Percentiles rank a stretch among this genome's conserved stretches.
Evolutionary conservation across 73 alveolate species (phyloP).

Genomic region (Paramecium tetraurelia): DNA sequence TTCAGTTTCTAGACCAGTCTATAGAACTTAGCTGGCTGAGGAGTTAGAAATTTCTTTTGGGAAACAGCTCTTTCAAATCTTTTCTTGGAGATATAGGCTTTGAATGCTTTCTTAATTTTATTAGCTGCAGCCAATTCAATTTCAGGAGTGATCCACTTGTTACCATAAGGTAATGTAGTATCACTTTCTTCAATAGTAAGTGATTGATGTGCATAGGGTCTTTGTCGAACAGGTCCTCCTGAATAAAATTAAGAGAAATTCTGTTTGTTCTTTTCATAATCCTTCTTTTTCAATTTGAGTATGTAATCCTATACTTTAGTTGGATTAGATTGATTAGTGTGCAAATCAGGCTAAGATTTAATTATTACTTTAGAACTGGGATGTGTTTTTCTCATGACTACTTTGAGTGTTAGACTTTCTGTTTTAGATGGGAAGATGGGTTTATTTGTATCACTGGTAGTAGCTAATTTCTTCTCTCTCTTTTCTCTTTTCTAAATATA

Average conservation of each 20-base stretch:
- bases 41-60: background rate
- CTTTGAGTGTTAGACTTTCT: background rate
- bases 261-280: background rate
- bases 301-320: background rate
- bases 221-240: conserved; percentile 7
- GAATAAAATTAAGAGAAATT: background rate
- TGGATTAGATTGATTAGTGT: background rate
- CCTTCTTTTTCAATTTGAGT: background rate
- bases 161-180: background rate
- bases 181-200: background rate
- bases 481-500: background rate
- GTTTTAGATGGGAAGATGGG: background rate
- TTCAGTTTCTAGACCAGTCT: background rate
- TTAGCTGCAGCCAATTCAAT: background rate
- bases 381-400: conserved; percentile 3
- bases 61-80: background rate
- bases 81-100: background rate
- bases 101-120: background rate
- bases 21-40: background rate
- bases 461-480: background rate
- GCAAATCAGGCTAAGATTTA: background rate
- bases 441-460: background rate
- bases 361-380: background rate
- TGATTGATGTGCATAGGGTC: conserved; percentile 24
- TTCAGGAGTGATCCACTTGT: conserved; percentile 6